Evolutionary conservation across 73 alveolate genomes (phyloP).

Genomic region (Paramecium biaurelia): DNA sequence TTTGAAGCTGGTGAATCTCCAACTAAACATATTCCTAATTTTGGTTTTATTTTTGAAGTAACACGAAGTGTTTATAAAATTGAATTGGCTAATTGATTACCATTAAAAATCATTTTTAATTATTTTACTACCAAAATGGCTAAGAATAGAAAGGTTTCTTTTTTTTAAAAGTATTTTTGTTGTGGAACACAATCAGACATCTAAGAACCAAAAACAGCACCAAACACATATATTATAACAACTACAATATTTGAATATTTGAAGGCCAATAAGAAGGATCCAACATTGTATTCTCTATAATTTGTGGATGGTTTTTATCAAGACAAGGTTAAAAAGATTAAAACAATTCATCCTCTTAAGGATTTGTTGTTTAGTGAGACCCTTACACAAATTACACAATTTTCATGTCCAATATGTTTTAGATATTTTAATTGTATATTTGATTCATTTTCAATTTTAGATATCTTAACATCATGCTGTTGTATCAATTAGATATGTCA

Average conservation of each 20-base stretch:
- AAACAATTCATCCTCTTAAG: background rate
- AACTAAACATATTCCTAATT: slow-evolving; percentile 14
- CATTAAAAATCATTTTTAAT: slow-evolving; percentile 10
- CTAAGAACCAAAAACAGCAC: background rate
- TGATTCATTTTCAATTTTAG: background rate
- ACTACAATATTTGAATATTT: background rate
- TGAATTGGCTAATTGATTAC: slow-evolving; percentile 13
- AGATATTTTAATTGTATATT: slow-evolving; percentile 31
- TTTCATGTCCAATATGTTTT: slow-evolving; percentile 33
- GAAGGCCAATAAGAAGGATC: background rate
- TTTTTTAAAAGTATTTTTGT: background rate
- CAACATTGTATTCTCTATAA: background rate
- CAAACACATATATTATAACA: background rate
- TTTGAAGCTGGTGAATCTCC: slow-evolving; percentile 44
- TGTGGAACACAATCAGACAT: background rate
- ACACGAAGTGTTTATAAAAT: background rate
- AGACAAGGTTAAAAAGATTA: background rate
- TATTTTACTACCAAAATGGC: background rate
- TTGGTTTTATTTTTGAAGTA: background rate
- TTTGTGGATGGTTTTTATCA: background rate
- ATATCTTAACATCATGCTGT: background rate
- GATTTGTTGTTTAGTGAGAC: background rate
- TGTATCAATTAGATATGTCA: slow-evolving; percentile 2
- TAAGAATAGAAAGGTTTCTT: background rate
- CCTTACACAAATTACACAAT: background rate